A percentile compares a stretch with the other conserved stretches of the same genome.
phyloP scores from a whole-genome alignment of 176 grass and related monocot species.

The Ensete ventricosum region DNA sequence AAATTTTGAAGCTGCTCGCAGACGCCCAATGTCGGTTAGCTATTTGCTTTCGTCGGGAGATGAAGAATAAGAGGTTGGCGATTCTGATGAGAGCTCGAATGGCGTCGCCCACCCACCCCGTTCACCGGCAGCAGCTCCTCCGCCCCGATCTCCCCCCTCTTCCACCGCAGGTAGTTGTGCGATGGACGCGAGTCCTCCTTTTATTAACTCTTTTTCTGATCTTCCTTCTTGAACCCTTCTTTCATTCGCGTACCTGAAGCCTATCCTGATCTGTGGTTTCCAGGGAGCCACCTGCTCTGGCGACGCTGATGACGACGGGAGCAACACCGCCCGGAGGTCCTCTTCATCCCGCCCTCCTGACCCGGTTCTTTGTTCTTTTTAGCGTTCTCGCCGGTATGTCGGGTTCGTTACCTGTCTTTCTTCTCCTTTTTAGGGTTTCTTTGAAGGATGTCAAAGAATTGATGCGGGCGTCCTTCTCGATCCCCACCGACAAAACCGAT shows the following conservation, averaged over 20 bases:
- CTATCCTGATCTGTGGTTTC: background rate
- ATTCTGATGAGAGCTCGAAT: conserved; percentile 77
- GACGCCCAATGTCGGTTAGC: background rate
- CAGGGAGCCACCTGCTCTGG: background rate
- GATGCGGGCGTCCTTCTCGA: conserved; percentile 47
- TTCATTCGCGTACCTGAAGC: background rate
- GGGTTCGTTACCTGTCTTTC: no score
- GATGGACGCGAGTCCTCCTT: no score
- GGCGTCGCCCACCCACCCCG: conserved; percentile 16
- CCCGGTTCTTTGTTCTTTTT: background rate
- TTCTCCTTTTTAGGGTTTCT: conserved; percentile 21
- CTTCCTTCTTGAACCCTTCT: background rate
- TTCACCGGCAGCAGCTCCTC: conserved; percentile 12
- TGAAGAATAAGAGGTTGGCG: conserved; percentile 75
- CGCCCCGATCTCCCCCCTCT: conserved; percentile 8
- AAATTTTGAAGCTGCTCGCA: no score
- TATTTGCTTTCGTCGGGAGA: conserved; percentile 7
- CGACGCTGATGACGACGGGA: background rate
- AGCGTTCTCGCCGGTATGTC: background rate
- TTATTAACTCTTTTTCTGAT: background rate
- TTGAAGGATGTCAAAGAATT: conserved; percentile 46
- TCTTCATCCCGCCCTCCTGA: background rate
- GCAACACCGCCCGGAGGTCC: background rate
- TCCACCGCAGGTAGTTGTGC: background rate
- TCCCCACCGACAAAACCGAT: conserved; percentile 18